Evolutionary conservation across 2,329 filamentous ascomycete genomes (phyloP), one percentile per base, ranked within the genome.

Genomic region (Fusarium coffeatum): DNA sequence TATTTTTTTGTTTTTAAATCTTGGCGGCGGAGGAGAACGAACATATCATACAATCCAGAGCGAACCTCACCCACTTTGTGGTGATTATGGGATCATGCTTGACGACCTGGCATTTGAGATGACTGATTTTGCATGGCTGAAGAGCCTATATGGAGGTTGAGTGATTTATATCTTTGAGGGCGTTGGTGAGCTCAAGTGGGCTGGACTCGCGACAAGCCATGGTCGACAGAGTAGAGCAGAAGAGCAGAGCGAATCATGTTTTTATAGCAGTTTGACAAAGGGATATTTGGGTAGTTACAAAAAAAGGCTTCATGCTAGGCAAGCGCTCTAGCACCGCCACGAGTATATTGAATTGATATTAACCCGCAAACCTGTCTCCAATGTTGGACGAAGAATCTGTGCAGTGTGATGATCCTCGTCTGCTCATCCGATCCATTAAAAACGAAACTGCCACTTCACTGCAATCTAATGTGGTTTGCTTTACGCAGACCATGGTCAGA

Each of bases 121-220:
- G 74, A 72, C 45, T 66, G 66, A 72, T 64, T 72, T 68, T 74
- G 68, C 74, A 72, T 76, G 68, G 71, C 67, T 66, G 56, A 73
- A 63, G 49, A 71, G 70, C 68, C 69, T 67, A 70, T 62, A 69
- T 64, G 72, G 69, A 71, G 69, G 71, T 67, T 65, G 74, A 66
- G 72, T 76, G 72, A 66, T 60, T 66, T 66, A 68, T 69, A 65
- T 59, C 53, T 55, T 70, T 46, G 63, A 69, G 74, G 74, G 74
- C 74, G 74, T 76, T 74, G 72, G 60, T 59, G 74, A 76, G 74
- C 74, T 74, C 72, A 76, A 76, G 74, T 76, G 72, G 72, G 74
- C 74, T 68, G 64, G 64, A 72, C 71, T 72, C 72, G 69, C 64
- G 62, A 70, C 66, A 71, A 51, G 51, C 49, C 64, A 54, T 48